Evolutionary conservation across 768 basidiomycete genomes (phyloP).

Genomic region (Cystobasidium ongulense): DNA sequence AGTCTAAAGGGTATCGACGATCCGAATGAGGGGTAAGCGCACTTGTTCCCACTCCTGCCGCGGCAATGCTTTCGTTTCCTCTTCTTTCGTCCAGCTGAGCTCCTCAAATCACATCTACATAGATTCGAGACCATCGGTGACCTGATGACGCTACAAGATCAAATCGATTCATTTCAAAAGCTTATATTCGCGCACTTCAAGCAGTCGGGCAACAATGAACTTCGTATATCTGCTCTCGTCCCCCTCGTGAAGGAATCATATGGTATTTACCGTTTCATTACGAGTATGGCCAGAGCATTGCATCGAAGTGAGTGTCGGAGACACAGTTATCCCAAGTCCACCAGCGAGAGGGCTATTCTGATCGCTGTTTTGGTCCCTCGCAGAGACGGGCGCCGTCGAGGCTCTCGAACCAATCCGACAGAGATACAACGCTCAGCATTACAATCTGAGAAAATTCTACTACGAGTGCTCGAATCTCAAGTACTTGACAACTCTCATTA

Average conservation of each 20-base stretch:
- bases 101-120: background rate
- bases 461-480: conserved; percentile 99
- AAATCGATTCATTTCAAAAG: conserved; percentile 97
- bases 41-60: too few relatives aligned
- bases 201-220: conserved; percentile 87
- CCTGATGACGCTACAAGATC: conserved; percentile 94
- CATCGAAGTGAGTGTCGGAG: conserved; percentile 61
- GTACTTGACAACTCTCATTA: conserved; percentile 92
- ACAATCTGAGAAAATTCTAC: conserved; percentile 90
- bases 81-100: too few relatives aligned
- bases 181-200: conserved; percentile 93
- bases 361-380: background rate
- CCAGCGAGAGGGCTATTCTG: background rate
- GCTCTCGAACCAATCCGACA: conserved; percentile 79
- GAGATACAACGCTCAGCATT: conserved; percentile 83
- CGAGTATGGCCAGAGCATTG: conserved; percentile 96
- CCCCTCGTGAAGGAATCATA: conserved; percentile 98
- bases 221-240: conserved; percentile 88
- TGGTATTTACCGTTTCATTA: conserved; percentile 98
- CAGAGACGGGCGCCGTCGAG: conserved; percentile 82
- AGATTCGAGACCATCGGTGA: conserved; percentile 98
- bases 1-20: conserved; percentile 95
- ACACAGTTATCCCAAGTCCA: background rate
- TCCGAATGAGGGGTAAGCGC: conserved; percentile 89
- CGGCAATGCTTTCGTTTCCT: too few relatives aligned